Evolutionary conservation across 2,329 filamentous ascomycete species (phyloP).

Genomic region (Calycina herbarum): DNA sequence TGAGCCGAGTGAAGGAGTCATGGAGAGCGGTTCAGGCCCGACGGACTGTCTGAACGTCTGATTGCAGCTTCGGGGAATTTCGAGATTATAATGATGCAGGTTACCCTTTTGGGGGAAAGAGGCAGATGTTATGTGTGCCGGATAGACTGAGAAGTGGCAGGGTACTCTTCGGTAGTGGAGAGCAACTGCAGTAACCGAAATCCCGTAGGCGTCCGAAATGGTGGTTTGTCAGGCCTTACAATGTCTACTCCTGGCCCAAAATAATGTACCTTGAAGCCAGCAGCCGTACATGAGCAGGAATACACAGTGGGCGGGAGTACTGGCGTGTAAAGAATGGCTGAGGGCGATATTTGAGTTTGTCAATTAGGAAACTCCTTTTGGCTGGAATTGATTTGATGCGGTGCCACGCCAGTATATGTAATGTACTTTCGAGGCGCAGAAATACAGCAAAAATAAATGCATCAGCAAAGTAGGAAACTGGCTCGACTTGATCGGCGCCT

Average conservation of each 20-base stretch:
- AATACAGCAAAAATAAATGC: constrained; percentile 5
- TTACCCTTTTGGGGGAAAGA: constrained; percentile 6
- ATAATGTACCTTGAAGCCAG: neutral
- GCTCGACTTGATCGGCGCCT: constrained; percentile 13
- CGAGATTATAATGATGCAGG: constrained; percentile 13
- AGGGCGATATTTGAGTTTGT: constrained; percentile 1
- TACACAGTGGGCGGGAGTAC: constrained; percentile 3
- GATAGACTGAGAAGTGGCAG: constrained; percentile 13
- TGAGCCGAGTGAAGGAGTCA: constrained; percentile 34
- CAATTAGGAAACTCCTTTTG: constrained; percentile 3
- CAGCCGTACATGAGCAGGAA: constrained; percentile 6
- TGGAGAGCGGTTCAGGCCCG: constrained; percentile 22
- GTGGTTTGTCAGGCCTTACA: constrained; percentile 8
- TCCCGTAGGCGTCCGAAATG: constrained; percentile 6
- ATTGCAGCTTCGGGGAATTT: constrained; percentile 14
- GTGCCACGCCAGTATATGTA: constrained; percentile 17
- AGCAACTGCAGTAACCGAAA: constrained; percentile 9
- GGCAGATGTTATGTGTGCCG: constrained; percentile 17
- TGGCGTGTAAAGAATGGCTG: neutral
- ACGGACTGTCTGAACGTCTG: constrained; percentile 5
- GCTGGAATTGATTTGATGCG: constrained; percentile 8
- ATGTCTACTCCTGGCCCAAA: constrained; percentile 2
- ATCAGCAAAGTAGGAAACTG: constrained; percentile 15
- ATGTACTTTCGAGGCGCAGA: constrained; percentile 13
- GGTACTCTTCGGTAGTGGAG: constrained; percentile 6